Evolutionary conservation across 2,329 filamentous ascomycete species (phyloP).

Genomic region (Arthrobotrys sinensis): DNA sequence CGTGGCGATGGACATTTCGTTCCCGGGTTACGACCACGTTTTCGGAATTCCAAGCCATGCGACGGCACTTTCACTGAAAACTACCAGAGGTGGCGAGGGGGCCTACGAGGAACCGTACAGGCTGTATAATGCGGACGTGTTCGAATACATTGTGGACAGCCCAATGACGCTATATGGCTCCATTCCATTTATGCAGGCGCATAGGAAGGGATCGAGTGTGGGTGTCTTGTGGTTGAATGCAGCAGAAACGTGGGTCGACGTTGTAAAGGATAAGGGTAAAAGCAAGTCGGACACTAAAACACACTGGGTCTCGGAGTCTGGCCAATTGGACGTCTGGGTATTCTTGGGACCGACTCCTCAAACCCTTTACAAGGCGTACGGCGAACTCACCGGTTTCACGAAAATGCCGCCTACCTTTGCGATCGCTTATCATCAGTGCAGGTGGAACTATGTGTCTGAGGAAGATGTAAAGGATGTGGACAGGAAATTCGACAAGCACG

Average conservation of each 20-base stretch:
- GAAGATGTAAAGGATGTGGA: slow-evolving; percentile 98
- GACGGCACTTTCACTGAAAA: slow-evolving; percentile 86
- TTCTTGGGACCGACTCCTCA: slow-evolving; percentile 90
- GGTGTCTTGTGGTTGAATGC: slow-evolving; percentile 98
- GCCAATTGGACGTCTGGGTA: slow-evolving; percentile 91
- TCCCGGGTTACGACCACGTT: slow-evolving; percentile 91
- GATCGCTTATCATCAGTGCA: slow-evolving; percentile 95
- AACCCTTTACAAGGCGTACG: slow-evolving; percentile 85
- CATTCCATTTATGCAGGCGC: slow-evolving; percentile 98
- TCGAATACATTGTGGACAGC: slow-evolving; percentile 96
- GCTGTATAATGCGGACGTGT: slow-evolving; percentile 96
- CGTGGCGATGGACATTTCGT: slow-evolving; percentile 89
- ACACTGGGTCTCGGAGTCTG: slow-evolving; percentile 96
- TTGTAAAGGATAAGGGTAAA: slow-evolving; percentile 82
- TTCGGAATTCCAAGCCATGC: slow-evolving; percentile 96
- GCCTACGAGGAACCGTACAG: slow-evolving; percentile 92
- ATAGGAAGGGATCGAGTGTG: slow-evolving; percentile 92
- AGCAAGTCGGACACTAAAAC: slow-evolving; percentile 83
- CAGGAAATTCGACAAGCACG: slow-evolving; percentile 92
- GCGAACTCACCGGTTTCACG: slow-evolving; percentile 90
- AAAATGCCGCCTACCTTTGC: slow-evolving; percentile 93
- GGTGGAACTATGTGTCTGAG: slow-evolving; percentile 98
- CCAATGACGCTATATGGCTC: slow-evolving; percentile 99
- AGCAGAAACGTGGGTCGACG: slow-evolving; percentile 97
- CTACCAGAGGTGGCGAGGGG: slow-evolving; percentile 89